Evolutionary conservation across 352 stramenopile genomes (phyloP), one percentile per base, ranked within the genome.

Genomic region (Globisporangium carolinianum): DNA sequence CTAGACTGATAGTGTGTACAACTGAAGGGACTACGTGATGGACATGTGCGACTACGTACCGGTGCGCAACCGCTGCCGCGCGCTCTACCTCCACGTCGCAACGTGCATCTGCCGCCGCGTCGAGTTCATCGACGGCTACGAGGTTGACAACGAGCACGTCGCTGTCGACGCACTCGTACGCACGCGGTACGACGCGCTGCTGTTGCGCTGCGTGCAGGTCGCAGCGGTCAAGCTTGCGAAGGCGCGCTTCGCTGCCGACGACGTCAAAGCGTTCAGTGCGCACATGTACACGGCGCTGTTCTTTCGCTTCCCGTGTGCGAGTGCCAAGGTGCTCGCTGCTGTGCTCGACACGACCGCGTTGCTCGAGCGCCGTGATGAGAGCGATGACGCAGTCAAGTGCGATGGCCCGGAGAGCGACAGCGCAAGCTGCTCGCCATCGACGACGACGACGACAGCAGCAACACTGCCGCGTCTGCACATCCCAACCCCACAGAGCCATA

Each of bases 11-110:
- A 49, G 5, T 59, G 47, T 57, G 46, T 6, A 4, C 18, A 17
- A 32, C 24, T 45, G 18, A 55, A 86, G 76, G 79, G 75, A 80
- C 51, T 92, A 90, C 56, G 62, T 91, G 36, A 78, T 94, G 68
- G 82, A 94, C 60, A 89, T 91, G 76, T 81, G 81, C 47, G 82
- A 94, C 39, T 69, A 78, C 36, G 78, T 94, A 47, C 79, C 84
- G 1, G 69, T 86, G 42, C 79, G 82, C 15, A 91, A 90, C 47
- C 79, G 73, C 52, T 87, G 75, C 41, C 79, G 79, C 5, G 70
- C 74, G 55, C 63, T 94, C 41, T 91, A 89, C 58, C 61, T 92
- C 58, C 82, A 89, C 46, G 67, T 75, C 41, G 76, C 79, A 5
- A 68, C 70, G 46, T 94, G 86, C 59, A 86, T 92, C 47, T 83